Percentiles rank a stretch among this genome's conserved stretches.
These are phyloP conservation scores for Amauroascus verrucosus DNA, from an alignment of 2,329 filamentous ascomycete species.

Conservation along the genomic window DNA sequence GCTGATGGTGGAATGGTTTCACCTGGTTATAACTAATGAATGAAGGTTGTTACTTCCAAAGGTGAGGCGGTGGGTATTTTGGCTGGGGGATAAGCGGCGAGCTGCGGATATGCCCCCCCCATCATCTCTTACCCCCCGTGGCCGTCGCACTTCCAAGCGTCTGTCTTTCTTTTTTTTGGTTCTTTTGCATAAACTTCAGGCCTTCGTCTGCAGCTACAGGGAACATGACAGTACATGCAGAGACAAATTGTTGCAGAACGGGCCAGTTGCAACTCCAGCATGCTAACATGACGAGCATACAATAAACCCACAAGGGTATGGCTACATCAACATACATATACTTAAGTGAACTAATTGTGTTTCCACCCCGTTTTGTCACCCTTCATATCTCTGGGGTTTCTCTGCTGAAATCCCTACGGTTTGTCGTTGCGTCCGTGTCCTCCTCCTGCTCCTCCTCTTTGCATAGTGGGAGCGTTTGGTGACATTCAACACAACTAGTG, in stretches of 20 bases:
- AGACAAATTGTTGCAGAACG: neutral
- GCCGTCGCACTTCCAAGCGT: no score
- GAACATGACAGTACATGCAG: neutral
- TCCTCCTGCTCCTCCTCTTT: no score
- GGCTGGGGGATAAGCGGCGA: neutral
- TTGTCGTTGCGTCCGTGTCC: no score
- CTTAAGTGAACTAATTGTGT: no score
- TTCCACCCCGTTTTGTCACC: no score
- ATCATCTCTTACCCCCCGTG: neutral
- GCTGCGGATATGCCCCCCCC: neutral
- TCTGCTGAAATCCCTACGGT: no score
- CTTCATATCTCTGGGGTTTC: no score
- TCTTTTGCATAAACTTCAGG: neutral
- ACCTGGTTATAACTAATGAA: neutral
- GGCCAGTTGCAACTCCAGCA: neutral
- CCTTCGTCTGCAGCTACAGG: neutral
- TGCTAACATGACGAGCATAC: neutral
- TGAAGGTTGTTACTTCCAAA: neutral
- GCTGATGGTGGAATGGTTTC: constrained; percentile 1
- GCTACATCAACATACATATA: no score
- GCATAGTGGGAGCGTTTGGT: no score
- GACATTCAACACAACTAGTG: no score
- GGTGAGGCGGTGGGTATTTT: neutral
- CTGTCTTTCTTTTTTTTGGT: neutral
- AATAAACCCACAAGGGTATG: neutral